These are phyloP conservation scores for Lactifluus piperatus DNA, from an alignment of 768 basidiomycete genomes.

Conservation along the genomic window DNA sequence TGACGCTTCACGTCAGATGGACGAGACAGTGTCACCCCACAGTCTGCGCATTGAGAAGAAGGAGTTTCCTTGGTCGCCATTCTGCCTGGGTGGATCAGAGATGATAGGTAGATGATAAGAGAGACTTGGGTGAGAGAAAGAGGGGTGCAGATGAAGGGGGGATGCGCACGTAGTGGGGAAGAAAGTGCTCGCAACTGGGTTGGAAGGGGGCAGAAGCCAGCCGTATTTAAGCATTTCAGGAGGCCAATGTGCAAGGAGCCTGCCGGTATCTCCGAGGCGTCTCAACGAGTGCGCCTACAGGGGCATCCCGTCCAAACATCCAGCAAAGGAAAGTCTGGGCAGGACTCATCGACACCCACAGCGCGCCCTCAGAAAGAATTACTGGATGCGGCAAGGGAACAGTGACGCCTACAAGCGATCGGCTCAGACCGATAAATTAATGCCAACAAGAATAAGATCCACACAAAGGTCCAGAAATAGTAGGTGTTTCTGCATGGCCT, in stretches of 20 bases:
- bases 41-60: not conserved
- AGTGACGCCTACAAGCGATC: not conserved
- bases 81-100: not conserved
- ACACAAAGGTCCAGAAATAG: not conserved
- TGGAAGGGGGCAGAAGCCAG: not conserved
- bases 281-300: constrained; percentile 5
- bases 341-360: constrained; percentile 1
- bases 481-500: not conserved
- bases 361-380: not conserved
- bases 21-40: constrained; percentile 2
- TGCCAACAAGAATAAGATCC: not conserved
- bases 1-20: constrained; percentile 7
- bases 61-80: not conserved
- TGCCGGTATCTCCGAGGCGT: not conserved
- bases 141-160: not conserved
- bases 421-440: not conserved
- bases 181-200: not conserved
- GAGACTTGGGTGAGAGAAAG: not conserved
- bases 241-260: not conserved
- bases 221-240: constrained; percentile 9
- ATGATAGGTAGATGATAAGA: not conserved
- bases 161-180: not conserved
- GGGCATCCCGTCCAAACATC: not conserved
- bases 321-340: constrained; percentile 2
- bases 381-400: not conserved